phyloP scores from a whole-genome alignment of 2,329 filamentous ascomycete species.

The Clonostachys chloroleuca region DNA sequence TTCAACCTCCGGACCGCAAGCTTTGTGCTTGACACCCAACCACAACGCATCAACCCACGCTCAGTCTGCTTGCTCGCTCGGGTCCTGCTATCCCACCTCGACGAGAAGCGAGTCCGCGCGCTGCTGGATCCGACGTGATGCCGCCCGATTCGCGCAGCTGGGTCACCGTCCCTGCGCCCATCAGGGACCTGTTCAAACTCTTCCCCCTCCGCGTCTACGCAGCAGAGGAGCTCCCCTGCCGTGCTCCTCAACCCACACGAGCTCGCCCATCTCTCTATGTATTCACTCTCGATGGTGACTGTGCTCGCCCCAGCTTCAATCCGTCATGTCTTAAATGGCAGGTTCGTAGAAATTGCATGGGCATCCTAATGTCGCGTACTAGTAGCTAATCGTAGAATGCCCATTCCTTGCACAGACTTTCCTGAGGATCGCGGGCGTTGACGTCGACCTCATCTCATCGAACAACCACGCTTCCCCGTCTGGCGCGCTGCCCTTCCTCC shows the following conservation, averaged over 20 bases:
- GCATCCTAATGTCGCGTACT: no score
- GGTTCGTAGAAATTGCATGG: no score
- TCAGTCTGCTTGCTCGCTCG: not conserved
- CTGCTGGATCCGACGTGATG: not conserved
- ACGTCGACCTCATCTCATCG: slow-evolving; percentile 64
- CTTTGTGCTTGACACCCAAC: not conserved
- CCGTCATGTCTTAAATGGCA: slow-evolving; percentile 91
- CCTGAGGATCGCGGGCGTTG: slow-evolving; percentile 69
- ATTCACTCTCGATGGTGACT: slow-evolving; percentile 60
- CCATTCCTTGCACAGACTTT: slow-evolving; percentile 56
- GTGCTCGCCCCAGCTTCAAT: slow-evolving; percentile 74
- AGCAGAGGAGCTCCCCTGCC: slow-evolving; percentile 68
- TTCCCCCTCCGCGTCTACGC: slow-evolving; percentile 78
- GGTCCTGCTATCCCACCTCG: not conserved
- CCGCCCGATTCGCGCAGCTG: slow-evolving; percentile 14
- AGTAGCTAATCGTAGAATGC: no score
- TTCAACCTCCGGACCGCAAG: not conserved
- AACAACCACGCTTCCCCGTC: slow-evolving; percentile 92
- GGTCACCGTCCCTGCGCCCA: slow-evolving; percentile 64
- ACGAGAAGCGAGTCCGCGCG: no score
- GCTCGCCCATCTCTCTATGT: slow-evolving; percentile 62
- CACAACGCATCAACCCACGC: not conserved
- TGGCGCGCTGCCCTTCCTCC: slow-evolving; percentile 82
- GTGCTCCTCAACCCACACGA: slow-evolving; percentile 37
- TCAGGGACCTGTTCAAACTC: slow-evolving; percentile 78